Evolutionary conservation across 139 green algal species (phyloP).

Genomic region (Spirogloea muscicola): DNA sequence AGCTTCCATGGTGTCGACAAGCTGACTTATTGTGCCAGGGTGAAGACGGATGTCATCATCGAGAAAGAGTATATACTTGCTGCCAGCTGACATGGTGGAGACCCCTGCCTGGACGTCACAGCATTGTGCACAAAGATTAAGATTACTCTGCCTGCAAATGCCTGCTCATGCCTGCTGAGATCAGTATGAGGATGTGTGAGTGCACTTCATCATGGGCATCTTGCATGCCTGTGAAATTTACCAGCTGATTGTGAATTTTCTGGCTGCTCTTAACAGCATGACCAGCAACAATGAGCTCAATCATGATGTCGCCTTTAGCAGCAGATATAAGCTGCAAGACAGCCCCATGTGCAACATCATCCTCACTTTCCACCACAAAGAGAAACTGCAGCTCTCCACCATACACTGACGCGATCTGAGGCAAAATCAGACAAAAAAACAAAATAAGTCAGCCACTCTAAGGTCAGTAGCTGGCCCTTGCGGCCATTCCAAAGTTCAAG

Average conservation of each 20-base stretch:
- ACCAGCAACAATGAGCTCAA: constrained; percentile 25
- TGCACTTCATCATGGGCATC: too few species aligned
- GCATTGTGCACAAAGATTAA: too few species aligned
- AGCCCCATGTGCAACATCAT: constrained; percentile 20
- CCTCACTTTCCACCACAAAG: constrained; percentile 34
- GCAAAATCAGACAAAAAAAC: too few species aligned
- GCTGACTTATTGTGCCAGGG: constrained; percentile 53
- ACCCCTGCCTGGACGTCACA: constrained; percentile 30
- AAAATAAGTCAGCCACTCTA: too few species aligned
- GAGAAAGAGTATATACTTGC: constrained; percentile 77
- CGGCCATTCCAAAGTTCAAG: too few species aligned
- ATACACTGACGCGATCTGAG: constrained; percentile 35
- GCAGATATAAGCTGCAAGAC: constrained; percentile 12
- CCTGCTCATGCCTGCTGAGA: too few species aligned
- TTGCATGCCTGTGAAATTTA: not conserved
- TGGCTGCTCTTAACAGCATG: constrained; percentile 27
- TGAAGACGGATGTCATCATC: constrained; percentile 88
- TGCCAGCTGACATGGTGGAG: not conserved
- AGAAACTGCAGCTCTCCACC: constrained; percentile 25
- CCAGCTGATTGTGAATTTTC: constrained; percentile 48
- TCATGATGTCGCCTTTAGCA: not conserved
- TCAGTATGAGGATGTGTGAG: too few species aligned
- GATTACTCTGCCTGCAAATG: too few species aligned
- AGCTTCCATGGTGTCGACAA: constrained; percentile 66
- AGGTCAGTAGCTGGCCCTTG: too few species aligned